Evolutionary conservation across 2,329 filamentous ascomycete genomes (phyloP).

Genomic region (Monilinia laxa): DNA sequence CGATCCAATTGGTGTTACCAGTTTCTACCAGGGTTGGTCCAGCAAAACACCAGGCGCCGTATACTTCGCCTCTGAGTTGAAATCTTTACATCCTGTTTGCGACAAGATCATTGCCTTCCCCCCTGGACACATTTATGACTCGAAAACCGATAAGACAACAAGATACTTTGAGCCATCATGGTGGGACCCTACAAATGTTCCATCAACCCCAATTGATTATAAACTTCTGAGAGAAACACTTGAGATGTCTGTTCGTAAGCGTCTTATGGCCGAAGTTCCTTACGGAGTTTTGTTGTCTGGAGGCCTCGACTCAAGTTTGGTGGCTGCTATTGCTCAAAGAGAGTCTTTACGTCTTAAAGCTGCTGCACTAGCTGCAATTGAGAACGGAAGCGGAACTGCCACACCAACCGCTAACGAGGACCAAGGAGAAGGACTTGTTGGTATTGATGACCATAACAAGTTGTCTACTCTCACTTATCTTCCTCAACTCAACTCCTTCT

Average conservation of each 20-base stretch:
- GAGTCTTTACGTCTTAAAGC: constrained; percentile 79
- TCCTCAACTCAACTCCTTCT: constrained; percentile 97
- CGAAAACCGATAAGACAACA: constrained; percentile 78
- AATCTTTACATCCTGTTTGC: constrained; percentile 88
- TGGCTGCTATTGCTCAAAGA: constrained; percentile 91
- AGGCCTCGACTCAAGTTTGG: constrained; percentile 91
- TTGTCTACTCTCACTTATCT: constrained; percentile 87
- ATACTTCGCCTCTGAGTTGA: constrained; percentile 97
- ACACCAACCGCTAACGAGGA: constrained; percentile 54
- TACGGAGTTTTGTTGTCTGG: constrained; percentile 95
- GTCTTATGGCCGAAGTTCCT: constrained; percentile 97
- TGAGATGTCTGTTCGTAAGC: constrained; percentile 90
- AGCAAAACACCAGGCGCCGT: constrained; percentile 79
- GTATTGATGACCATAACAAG: constrained; percentile 90
- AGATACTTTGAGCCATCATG: constrained; percentile 90
- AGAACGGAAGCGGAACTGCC: constrained; percentile 45
- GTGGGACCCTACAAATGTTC: constrained; percentile 82
- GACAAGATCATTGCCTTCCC: constrained; percentile 94
- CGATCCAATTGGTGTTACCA: constrained; percentile 96
- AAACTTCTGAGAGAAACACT: constrained; percentile 77
- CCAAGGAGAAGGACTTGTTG: constrained; percentile 73
- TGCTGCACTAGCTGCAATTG: constrained; percentile 51
- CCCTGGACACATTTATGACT: constrained; percentile 94
- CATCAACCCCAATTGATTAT: constrained; percentile 77
- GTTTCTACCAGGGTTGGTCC: constrained; percentile 92